phyloP scores from a whole-genome alignment of 2,329 filamentous ascomycete genomes.

The Aureobasidium sp. region DNA sequence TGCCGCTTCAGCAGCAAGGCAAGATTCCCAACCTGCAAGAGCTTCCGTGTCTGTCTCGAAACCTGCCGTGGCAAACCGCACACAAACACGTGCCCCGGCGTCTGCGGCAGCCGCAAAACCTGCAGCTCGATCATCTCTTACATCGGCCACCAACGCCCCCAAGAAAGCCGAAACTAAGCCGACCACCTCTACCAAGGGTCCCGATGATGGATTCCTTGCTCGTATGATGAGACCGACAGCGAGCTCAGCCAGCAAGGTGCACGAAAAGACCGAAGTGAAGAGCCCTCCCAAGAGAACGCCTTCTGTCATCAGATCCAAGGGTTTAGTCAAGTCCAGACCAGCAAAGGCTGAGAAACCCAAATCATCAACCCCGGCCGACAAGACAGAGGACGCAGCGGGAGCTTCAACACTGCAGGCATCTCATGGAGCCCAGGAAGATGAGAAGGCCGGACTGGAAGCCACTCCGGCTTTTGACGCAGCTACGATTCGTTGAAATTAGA shows the following conservation, averaged over 20 bases:
- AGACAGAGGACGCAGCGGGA: conserved; percentile 1
- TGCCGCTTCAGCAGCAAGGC: conserved; percentile 60
- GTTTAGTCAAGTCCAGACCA: background rate
- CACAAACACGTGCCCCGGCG: conserved; percentile 20
- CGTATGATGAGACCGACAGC: conserved; percentile 75
- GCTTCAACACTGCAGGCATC: conserved; percentile 6
- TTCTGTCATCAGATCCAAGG: background rate
- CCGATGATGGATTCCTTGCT: conserved; percentile 68
- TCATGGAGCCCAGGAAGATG: background rate
- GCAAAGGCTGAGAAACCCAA: conserved; percentile 6
- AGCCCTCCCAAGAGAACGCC: conserved; percentile 14
- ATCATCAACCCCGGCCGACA: background rate
- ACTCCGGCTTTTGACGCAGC: conserved; percentile 15
- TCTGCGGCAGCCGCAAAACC: conserved; percentile 26
- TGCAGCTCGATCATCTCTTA: conserved; percentile 32
- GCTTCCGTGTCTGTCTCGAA: conserved; percentile 14
- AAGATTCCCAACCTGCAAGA: conserved; percentile 29
- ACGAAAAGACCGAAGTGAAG: conserved; percentile 50
- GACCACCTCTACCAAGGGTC: conserved; percentile 45
- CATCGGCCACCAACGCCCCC: conserved; percentile 15
- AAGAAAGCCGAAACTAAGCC: conserved; percentile 48
- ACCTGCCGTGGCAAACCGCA: conserved; percentile 21
- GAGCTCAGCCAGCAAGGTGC: conserved; percentile 59
- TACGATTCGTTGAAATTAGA: conserved; percentile 10
- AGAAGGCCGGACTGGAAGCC: background rate